phyloP scores from a whole-genome alignment of 2,329 filamentous ascomycete species.

The Colletotrichum karsti region DNA sequence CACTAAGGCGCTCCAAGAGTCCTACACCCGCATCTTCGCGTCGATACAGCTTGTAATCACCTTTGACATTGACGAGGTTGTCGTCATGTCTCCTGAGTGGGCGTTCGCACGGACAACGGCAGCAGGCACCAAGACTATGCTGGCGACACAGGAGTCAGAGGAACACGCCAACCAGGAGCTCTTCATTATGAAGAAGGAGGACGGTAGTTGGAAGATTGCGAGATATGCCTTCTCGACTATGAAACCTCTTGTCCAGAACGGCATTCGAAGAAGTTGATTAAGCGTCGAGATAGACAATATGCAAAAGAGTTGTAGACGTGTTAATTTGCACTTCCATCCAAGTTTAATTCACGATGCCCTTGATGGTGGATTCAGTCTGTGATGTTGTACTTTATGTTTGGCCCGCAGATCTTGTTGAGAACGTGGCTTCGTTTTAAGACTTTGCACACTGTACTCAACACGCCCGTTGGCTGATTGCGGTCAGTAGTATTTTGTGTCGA shows the following conservation, averaged over 20 bases:
- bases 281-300: too few relatives aligned
- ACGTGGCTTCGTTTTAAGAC: too few relatives aligned
- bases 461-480: too few relatives aligned
- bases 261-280: background rate
- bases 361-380: too few relatives aligned
- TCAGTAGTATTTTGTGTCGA: too few relatives aligned
- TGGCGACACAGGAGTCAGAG: conserved; percentile 28
- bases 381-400: too few relatives aligned
- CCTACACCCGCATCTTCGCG: conserved; percentile 31
- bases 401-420: too few relatives aligned
- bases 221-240: conserved; percentile 34
- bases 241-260: background rate
- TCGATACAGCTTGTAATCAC: conserved; percentile 28
- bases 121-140: conserved; percentile 32
- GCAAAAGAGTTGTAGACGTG: too few relatives aligned
- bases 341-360: too few relatives aligned
- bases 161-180: conserved; percentile 32
- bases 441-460: too few relatives aligned
- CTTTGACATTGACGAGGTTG: conserved; percentile 29
- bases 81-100: conserved; percentile 31
- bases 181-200: conserved; percentile 31
- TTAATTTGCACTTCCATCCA: too few relatives aligned
- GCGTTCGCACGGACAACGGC: conserved; percentile 33
- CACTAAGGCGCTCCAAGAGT: conserved; percentile 24
- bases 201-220: conserved; percentile 31